Base-by-base conservation (phyloP, 2,329 filamentous ascomycete genomes). In the Corynespora cassiicola region DNA sequence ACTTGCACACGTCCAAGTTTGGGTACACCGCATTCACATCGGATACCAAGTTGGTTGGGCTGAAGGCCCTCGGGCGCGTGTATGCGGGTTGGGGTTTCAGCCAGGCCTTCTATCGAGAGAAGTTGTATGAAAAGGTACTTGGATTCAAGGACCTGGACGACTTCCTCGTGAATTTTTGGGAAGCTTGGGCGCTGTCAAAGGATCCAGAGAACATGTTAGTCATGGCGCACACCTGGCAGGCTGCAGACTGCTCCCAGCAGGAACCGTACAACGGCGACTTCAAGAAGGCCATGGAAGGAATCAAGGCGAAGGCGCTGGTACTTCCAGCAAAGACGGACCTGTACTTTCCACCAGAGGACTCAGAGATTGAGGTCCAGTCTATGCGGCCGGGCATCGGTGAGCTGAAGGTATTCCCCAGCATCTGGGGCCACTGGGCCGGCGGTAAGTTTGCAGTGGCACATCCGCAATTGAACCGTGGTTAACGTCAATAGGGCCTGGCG, bases 61-160 rank as follows among this genome's bases (percentile, higher is more conserved):
- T 92, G 25, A 90, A 85, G 56, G 87, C 88, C 0, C 79, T 92
- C 39, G 86, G 79, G 0, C 76, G 86, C 28, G 87, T 84, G 0
- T 94, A 94, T 65, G 87, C 88, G 1, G 88, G 87, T 1, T 94
- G 81, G 87, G 88, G 88, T 0, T 87, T 92, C 55, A 87, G 82
- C 34, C 87, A 91, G 56, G 78, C 86, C 0, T 92, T 91, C 56
- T 92, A 92, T 56, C 78, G 88, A 1, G 74, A 88, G 50, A 84
- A 77, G 59, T 43, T 88, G n/a, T 85, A 85, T 60, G 80, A 87
- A 61, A 82, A 66, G 1, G 71, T 61, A 1, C 75, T 90, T 7
- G 84, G 85, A 0, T 89, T 78, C 54, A 82, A 82, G 49, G 74
- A 81, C 37, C 73, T 91, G 2, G 86, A 90, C 45, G 82, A 87